Conservation (phyloP, 495 filamentous ascomycete genomes). For the Chaetomium cochliodes region DNA sequence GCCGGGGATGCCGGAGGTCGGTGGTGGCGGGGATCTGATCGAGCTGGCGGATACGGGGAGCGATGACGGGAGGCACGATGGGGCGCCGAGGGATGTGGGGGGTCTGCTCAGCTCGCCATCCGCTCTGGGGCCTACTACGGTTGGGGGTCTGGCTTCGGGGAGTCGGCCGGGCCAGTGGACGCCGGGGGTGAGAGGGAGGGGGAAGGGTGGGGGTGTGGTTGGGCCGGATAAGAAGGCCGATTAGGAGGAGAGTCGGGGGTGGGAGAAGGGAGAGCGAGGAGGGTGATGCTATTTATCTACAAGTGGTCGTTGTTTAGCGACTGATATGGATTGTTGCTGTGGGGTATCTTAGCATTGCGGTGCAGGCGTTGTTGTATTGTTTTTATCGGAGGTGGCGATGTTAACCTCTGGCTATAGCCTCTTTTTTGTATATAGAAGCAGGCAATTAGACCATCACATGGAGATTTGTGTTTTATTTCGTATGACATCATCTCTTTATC, state of each 20-base stretch:
- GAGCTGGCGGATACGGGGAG: conserved; percentile 69
- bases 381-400: not conserved
- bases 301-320: not conserved
- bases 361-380: conserved; percentile 10
- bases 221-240: conserved; percentile 40
- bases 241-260: not conserved
- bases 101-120: conserved; percentile 27
- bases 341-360: conserved; percentile 21
- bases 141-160: conserved; percentile 27
- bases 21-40: conserved; percentile 72
- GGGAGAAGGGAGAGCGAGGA: not conserved
- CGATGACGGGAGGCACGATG: conserved; percentile 46
- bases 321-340: not conserved
- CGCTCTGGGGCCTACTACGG: not conserved
- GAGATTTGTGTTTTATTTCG: not conserved
- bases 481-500: not conserved
- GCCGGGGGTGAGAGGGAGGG: conserved; percentile 23
- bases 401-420: conserved; percentile 1
- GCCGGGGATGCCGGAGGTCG: conserved; percentile 29
- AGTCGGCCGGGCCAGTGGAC: conserved; percentile 34
- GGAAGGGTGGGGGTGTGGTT: not conserved
- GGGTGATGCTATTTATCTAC: not conserved
- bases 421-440: conserved; percentile 11
- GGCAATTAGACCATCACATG: not conserved
- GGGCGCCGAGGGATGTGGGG: conserved; percentile 11